Percentiles rank a stretch among this genome's conserved stretches.
phyloP scores from a whole-genome alignment of 768 basidiomycete genomes.

The Trametes maxima region DNA sequence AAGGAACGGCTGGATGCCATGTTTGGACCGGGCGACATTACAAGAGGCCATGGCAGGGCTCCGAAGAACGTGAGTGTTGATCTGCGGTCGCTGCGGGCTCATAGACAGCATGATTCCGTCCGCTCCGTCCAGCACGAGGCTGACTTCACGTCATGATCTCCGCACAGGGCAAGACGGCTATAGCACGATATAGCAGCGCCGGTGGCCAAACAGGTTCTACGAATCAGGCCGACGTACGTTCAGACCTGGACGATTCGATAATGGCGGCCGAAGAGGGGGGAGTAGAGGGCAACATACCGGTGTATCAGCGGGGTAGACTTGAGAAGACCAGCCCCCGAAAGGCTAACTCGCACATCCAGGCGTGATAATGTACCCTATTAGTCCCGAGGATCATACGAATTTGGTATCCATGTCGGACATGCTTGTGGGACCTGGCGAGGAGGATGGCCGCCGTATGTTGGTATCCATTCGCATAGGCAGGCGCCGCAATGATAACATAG shows the following conservation, averaged over 20 bases:
- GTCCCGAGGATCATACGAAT: background rate
- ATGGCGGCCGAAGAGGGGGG: background rate
- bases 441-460: too few relatives aligned
- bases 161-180: background rate
- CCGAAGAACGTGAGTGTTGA: constrained; percentile 18
- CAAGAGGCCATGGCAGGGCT: constrained; percentile 10
- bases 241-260: background rate
- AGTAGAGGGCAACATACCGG: too few relatives aligned
- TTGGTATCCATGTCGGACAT: background rate
- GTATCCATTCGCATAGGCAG: too few relatives aligned
- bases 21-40: constrained; percentile 22
- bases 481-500: too few relatives aligned
- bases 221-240: background rate
- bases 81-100: background rate
- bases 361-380: background rate
- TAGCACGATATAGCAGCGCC: too few relatives aligned
- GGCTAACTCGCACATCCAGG: background rate
- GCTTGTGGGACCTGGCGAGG: too few relatives aligned
- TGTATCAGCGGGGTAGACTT: background rate
- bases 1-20: constrained; percentile 23
- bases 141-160: background rate
- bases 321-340: background rate
- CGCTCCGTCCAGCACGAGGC: too few relatives aligned
- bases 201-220: too few relatives aligned
- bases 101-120: too few relatives aligned